Percentiles rank a stretch among this genome's conserved stretches.
Evolutionary conservation across 2,329 filamentous ascomycete species (phyloP).

Genomic region (Aureobasidium zeae): DNA sequence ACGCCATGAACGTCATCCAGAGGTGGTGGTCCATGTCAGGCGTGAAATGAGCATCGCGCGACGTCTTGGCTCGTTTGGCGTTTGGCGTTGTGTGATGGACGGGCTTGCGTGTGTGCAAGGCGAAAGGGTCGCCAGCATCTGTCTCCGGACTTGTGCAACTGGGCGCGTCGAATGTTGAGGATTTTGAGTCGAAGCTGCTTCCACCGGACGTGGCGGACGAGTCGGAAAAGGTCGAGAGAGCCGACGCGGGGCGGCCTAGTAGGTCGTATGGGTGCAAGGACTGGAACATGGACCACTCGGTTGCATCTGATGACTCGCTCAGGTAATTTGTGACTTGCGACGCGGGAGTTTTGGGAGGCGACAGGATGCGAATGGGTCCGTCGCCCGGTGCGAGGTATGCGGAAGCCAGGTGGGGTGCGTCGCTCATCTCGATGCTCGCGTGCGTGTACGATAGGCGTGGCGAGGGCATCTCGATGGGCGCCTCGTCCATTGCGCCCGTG

Average conservation of each 20-base stretch:
- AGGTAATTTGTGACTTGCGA: conserved; percentile 26
- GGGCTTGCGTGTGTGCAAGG: conserved; percentile 25
- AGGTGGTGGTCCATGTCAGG: conserved; percentile 57
- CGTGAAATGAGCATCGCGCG: conserved; percentile 42
- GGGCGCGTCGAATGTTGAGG: conserved; percentile 45
- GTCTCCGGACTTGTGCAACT: conserved; percentile 54
- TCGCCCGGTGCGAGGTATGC: conserved; percentile 37
- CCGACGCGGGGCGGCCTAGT: conserved; percentile 48
- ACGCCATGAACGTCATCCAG: conserved; percentile 57
- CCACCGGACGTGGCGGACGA: conserved; percentile 53
- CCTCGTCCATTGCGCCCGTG: conserved; percentile 23
- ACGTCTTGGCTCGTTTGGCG: conserved; percentile 36
- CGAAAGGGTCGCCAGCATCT: conserved; percentile 48
- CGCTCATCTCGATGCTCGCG: conserved; percentile 43
- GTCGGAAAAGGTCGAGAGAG: conserved; percentile 51
- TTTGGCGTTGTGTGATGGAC: conserved; percentile 22
- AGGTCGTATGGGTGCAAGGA: conserved; percentile 31
- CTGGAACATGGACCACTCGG: conserved; percentile 15
- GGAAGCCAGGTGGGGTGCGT: conserved; percentile 27
- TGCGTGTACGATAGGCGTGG: no score
- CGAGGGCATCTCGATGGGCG: conserved; percentile 35
- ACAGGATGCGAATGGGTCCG: conserved; percentile 31
- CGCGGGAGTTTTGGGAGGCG: conserved; percentile 42
- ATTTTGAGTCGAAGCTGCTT: conserved; percentile 47
- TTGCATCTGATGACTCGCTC: not conserved